Evolutionary conservation across 768 basidiomycete genomes (phyloP).

Genomic region (Xerocomellus dryophilus): DNA sequence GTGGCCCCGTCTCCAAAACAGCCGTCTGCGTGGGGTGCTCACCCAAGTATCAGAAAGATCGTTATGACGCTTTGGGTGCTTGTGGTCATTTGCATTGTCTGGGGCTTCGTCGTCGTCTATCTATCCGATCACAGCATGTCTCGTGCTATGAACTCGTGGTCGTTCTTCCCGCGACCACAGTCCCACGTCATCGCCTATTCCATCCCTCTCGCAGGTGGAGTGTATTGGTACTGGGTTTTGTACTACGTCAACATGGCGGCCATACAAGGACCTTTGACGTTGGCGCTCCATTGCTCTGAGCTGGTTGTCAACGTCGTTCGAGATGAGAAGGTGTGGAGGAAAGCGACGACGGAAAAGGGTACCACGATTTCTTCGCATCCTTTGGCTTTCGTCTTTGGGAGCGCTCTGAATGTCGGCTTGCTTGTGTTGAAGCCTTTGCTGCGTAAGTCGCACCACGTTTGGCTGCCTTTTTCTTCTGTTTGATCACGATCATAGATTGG

Average conservation of each 20-base stretch:
- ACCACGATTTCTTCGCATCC: conserved; percentile 18
- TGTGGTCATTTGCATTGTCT: conserved; percentile 16
- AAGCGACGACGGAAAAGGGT: conserved; percentile 18
- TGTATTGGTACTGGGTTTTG: conserved; percentile 25
- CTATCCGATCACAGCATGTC: conserved; percentile 8
- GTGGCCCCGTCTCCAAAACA: conserved; percentile 14
- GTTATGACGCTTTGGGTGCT: conserved; percentile 24
- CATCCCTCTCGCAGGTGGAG: conserved; percentile 18
- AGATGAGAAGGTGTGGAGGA: conserved; percentile 29
- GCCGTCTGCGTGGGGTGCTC: conserved; percentile 30
- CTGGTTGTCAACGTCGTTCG: conserved; percentile 29
- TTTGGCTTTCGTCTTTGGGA: conserved; percentile 22
- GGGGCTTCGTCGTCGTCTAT: conserved; percentile 18
- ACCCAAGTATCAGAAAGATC: conserved; percentile 23
- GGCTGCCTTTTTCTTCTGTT: background rate
- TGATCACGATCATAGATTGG: conserved; percentile 22
- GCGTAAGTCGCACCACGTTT: conserved; percentile 19
- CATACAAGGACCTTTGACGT: conserved; percentile 30
- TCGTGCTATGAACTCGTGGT: conserved; percentile 14
- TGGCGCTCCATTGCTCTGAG: conserved; percentile 29
- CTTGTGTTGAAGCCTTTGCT: conserved; percentile 24
- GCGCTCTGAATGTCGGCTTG: conserved; percentile 12
- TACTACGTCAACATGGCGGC: conserved; percentile 24
- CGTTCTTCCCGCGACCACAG: conserved; percentile 25
- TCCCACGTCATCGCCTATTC: conserved; percentile 22